Base-by-base conservation (phyloP, 2,329 filamentous ascomycete species). In the Pezicula neosporulosa region DNA sequence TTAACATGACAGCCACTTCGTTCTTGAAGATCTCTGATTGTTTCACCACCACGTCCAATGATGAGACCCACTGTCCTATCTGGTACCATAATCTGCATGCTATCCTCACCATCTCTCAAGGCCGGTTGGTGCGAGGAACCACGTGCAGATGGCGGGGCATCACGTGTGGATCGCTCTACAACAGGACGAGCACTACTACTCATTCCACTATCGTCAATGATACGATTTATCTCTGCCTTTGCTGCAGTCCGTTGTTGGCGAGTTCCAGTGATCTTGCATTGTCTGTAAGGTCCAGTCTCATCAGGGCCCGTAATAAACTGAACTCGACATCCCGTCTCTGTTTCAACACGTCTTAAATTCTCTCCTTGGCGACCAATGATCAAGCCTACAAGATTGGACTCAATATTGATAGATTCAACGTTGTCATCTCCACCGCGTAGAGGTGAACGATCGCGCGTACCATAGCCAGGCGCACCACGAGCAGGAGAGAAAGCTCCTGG, bases 1-100 rank as follows among this genome's bases (percentile, higher is more conserved):
- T 96, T 96, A 68, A 96, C 90, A 69, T 96, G 92, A 68, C 91
- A 96, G n/a, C 89, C 89, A 62, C 89, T 94, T 56, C 89, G 81
- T 68, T 96, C 91, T 71, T 96, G 92, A 21, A 96, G 77, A 66
- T 96, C 91, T 64, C 90, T 86, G 63, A 96, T 96, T 1, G 91
- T 96, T 72, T 96, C 91, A 53, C 91, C 91, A 38, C 90, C 90
- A 60, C 91, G 87, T n/a, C 91, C 91, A 65, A 96, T 96, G 61
- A 96, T 96, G 43, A 96, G 77, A 47, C 91, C 91, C 54, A 96
- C 91, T 8, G 91, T 96, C 63, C 90, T 86, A 71, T 96, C 91
- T 44, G 91, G 91, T 16, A 96, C 91, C 89, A 96, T 94, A 63
- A 96, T 95, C 70, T 96, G 90, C 66, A 91, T 85, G 65, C 85